A percentile compares a stretch with the other conserved stretches of the same genome.
Evolutionary conservation across 2,329 filamentous ascomycete genomes (phyloP).

Genomic region (Rosellinia necatrix): DNA sequence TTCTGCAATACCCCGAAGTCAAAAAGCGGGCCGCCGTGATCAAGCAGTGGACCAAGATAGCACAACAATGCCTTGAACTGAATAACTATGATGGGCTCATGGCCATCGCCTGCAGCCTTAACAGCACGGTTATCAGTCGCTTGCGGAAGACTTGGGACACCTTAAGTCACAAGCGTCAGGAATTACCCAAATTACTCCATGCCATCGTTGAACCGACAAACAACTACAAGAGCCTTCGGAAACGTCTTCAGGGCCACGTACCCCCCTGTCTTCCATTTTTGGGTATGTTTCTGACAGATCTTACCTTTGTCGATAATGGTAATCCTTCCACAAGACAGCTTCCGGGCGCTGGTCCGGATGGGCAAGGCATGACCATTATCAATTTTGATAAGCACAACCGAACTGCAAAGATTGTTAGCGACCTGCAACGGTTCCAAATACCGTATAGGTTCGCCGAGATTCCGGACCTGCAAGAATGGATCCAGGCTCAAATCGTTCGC

Average conservation of each 20-base stretch:
- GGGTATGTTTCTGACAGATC: constrained; percentile 92
- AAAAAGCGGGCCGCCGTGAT: constrained; percentile 90
- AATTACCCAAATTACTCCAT: constrained; percentile 77
- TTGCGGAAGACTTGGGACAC: constrained; percentile 91
- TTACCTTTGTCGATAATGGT: constrained; percentile 94
- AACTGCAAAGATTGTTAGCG: constrained; percentile 93
- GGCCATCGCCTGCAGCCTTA: constrained; percentile 94
- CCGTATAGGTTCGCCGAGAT: constrained; percentile 84
- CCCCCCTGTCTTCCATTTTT: constrained; percentile 94
- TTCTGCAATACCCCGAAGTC: constrained; percentile 83
- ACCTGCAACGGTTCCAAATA: constrained; percentile 94
- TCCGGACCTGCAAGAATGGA: constrained; percentile 90
- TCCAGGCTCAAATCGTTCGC: constrained; percentile 77
- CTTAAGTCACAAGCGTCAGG: constrained; percentile 82
- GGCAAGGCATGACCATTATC: constrained; percentile 79
- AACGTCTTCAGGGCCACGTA: constrained; percentile 81
- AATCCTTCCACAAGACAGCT: constrained; percentile 85
- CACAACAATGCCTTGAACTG: constrained; percentile 80
- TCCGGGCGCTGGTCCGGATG: constrained; percentile 56
- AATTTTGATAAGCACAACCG: constrained; percentile 98
- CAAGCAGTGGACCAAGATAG: constrained; percentile 98
- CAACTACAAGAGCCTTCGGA: constrained; percentile 87
- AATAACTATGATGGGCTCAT: constrained; percentile 97
- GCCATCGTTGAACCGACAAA: constrained; percentile 86
- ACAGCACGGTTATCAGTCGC: constrained; percentile 87